These are phyloP conservation scores for Brassica rapa DNA, from an alignment of 345 rosid genomes.

Conservation along the genomic window DNA sequence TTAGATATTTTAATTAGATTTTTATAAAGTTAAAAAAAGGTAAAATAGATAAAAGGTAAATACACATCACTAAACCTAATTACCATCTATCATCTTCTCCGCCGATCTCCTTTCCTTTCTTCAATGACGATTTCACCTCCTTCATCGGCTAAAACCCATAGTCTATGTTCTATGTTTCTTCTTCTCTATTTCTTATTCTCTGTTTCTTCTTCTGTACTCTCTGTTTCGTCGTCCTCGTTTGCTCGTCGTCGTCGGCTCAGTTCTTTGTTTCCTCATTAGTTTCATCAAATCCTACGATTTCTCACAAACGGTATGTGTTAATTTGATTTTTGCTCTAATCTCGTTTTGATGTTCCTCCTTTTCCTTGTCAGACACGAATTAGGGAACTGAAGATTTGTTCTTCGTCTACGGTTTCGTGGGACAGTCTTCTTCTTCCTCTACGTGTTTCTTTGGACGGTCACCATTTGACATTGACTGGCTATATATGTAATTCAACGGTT, in stretches of 20 bases:
- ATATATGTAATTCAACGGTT: constrained; percentile 65
- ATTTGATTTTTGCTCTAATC: too few relatives aligned
- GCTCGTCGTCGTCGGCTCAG: neutral
- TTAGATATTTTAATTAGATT: too few relatives aligned
- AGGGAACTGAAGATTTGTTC: too few relatives aligned
- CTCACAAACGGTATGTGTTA: too few relatives aligned
- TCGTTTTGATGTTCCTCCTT: too few relatives aligned
- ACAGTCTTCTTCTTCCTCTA: neutral
- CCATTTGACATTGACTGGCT: neutral
- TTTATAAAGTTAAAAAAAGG: too few relatives aligned
- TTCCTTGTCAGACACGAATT: too few relatives aligned
- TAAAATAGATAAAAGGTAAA: neutral
- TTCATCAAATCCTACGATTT: too few relatives aligned
- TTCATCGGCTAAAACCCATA: neutral
- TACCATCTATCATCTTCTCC: neutral
- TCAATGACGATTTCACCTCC: neutral
- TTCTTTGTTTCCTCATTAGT: too few relatives aligned
- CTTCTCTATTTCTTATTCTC: neutral
- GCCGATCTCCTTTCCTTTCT: neutral
- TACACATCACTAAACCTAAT: neutral
- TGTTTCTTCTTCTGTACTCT: neutral
- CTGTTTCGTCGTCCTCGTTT: neutral
- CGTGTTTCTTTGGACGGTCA: neutral
- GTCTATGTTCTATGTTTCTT: neutral
- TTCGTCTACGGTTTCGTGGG: too few relatives aligned